phyloP scores from a whole-genome alignment of 2,329 filamentous ascomycete genomes.

The Setomelanomma holmii region DNA sequence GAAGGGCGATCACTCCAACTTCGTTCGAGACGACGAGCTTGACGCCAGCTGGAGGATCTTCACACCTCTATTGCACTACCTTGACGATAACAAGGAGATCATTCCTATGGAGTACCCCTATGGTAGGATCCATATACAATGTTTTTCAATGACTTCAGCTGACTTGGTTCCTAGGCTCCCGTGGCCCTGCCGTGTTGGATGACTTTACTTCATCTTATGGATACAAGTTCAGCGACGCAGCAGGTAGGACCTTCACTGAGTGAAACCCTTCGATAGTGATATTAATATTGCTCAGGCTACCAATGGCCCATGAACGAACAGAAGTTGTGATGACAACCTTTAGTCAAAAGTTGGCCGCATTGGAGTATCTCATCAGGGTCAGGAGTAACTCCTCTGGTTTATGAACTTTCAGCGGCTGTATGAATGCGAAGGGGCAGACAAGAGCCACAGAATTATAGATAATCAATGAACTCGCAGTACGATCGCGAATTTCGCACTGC shows the following conservation, averaged over 20 bases:
- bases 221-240: slow-evolving; percentile 98
- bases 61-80: slow-evolving; percentile 94
- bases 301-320: slow-evolving; percentile 50
- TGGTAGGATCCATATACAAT: slow-evolving; percentile 66
- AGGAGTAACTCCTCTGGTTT: slow-evolving; percentile 12
- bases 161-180: slow-evolving; percentile 73
- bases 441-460: slow-evolving; percentile 15
- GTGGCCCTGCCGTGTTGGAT: slow-evolving; percentile 92
- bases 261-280: slow-evolving; percentile 4
- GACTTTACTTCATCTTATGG: slow-evolving; percentile 98
- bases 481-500: too few species aligned
- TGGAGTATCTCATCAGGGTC: slow-evolving; percentile 21
- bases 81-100: slow-evolving; percentile 99
- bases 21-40: slow-evolving; percentile 72
- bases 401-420: slow-evolving; percentile 5
- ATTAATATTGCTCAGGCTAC: slow-evolving; percentile 42
- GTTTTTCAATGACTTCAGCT: neutral
- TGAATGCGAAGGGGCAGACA: slow-evolving; percentile 2
- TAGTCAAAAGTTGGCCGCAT: slow-evolving; percentile 21
- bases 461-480: slow-evolving; percentile 24
- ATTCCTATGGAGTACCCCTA: slow-evolving; percentile 99
- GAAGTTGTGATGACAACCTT: slow-evolving; percentile 37
- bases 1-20: slow-evolving; percentile 99
- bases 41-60: slow-evolving; percentile 99
- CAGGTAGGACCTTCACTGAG: slow-evolving; percentile 60